These are phyloP conservation scores for Pyrenochaeta sp. DNA, from an alignment of 2,329 filamentous ascomycete genomes.

Conservation along the genomic window DNA sequence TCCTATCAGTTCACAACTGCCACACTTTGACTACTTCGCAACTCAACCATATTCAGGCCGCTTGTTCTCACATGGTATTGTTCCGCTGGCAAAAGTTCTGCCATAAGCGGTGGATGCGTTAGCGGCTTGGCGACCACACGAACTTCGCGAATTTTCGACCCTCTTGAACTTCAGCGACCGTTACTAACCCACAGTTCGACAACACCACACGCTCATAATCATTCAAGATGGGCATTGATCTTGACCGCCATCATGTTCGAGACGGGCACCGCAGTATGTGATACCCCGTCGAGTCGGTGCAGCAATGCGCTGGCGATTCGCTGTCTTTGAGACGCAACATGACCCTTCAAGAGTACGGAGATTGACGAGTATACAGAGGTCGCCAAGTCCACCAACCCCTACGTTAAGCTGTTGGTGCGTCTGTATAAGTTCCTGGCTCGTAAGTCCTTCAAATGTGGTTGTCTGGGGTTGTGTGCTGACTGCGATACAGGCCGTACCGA, in stretches of 20 bases:
- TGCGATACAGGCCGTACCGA: slow-evolving; percentile 82
- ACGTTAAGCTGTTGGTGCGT: slow-evolving; percentile 97
- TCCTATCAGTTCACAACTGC: no score
- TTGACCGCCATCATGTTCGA: slow-evolving; percentile 69
- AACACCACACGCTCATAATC: slow-evolving; percentile 44
- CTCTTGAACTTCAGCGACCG: slow-evolving; percentile 20
- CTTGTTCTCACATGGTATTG: no score
- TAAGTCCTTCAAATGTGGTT: slow-evolving; percentile 62
- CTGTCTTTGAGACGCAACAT: slow-evolving; percentile 51
- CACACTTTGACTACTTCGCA: no score
- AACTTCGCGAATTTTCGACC: slow-evolving; percentile 26
- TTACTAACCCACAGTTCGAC: slow-evolving; percentile 42
- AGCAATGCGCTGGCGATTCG: slow-evolving; percentile 48
- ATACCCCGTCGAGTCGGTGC: slow-evolving; percentile 51
- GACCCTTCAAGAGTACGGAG: slow-evolving; percentile 41
- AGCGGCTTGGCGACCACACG: slow-evolving; percentile 15
- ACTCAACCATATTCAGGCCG: no score
- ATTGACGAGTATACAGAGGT: slow-evolving; percentile 51
- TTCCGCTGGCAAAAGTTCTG: not conserved
- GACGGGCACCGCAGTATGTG: slow-evolving; percentile 71
- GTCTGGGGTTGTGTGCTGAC: slow-evolving; percentile 34
- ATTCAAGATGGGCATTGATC: slow-evolving; percentile 52
- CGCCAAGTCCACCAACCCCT: slow-evolving; percentile 94
- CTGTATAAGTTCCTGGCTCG: slow-evolving; percentile 96
- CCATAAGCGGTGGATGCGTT: slow-evolving; percentile 23